Conservation (phyloP, 306 rosid genomes). For the Ochetophila trinervis region DNA sequence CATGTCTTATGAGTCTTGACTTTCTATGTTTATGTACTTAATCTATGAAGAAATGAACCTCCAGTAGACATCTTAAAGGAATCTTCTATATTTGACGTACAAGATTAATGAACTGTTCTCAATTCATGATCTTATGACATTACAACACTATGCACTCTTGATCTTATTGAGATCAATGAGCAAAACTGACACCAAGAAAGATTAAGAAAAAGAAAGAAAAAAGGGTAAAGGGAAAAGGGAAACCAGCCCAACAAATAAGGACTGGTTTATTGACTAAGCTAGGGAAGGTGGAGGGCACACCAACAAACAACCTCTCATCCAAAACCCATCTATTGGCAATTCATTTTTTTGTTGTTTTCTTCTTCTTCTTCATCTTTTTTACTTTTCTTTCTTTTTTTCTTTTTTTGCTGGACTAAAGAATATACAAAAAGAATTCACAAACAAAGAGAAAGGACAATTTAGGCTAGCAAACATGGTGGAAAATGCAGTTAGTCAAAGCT, state of each 20-base stretch:
- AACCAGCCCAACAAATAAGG: slow-evolving; percentile 30
- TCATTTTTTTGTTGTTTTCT: background rate
- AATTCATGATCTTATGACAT: slow-evolving; percentile 26
- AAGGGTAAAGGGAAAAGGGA: slow-evolving; percentile 6
- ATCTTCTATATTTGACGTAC: no score
- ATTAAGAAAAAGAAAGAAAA: background rate
- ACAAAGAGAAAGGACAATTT: slow-evolving; percentile 7
- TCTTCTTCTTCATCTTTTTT: background rate
- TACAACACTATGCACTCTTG: slow-evolving; percentile 21
- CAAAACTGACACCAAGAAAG: slow-evolving; percentile 10
- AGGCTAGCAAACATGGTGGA: background rate
- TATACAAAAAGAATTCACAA: slow-evolving; percentile 45
- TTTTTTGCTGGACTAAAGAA: slow-evolving; percentile 23
- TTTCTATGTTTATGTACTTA: no score
- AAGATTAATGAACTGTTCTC: background rate
- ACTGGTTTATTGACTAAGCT: slow-evolving; percentile 25
- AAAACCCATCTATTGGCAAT: slow-evolving; percentile 40
- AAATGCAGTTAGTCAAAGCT: slow-evolving; percentile 71
- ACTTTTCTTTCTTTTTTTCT: background rate
- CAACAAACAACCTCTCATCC: slow-evolving; percentile 93
- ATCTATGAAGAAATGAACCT: no score
- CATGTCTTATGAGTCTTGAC: no score
- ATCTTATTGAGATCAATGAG: slow-evolving; percentile 35
- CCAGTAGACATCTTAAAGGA: no score
- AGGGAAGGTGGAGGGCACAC: slow-evolving; percentile 92